Evolutionary conservation across 192 early-diverging fungal genomes (phyloP), one percentile per base, ranked within the genome.

Genomic region (Backusella sp.): DNA sequence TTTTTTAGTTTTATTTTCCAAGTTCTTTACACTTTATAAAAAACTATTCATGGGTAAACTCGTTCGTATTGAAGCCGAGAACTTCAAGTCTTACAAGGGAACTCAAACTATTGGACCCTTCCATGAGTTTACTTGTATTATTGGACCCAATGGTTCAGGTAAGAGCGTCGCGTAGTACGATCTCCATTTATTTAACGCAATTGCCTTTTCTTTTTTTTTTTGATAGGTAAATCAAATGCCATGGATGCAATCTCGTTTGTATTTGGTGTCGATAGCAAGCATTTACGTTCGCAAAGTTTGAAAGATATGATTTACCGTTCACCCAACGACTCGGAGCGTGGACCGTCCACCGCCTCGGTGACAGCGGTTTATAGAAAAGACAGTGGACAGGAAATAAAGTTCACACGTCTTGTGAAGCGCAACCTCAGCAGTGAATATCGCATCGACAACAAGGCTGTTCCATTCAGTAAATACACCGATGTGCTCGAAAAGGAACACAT

Each of bases 191-290:
- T 36, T 71, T 42, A 12, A 59, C 37, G 28, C 17, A 30, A 8
- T 14, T 32, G 3, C 35, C 5, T 26, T 30, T 8, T 36, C 21
- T 35, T 30, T 72, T 71, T 26, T 71, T 26, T 26, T 67, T 59
- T 28, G 36, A 28, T 35, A 94, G 93, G 96, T 17, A 99, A 99
- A 83, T 98, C 96, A 21, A 99, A 99, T 79, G 86, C 99, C 23
- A 99, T 99, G 97, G 98, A 99, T 80, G 98, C 98, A 44, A 97
- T 99, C 78, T 94, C 92, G 35, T 99, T 99, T 88, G 98, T 99
- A 1, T 88, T 99, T 26, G 98, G 98, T 35, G 92, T 99, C 69
- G 92, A 96, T 65, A 96, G 96, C 5, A 69, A 88, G n/a, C 95
- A 98, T 46, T 84, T 99, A 73, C 92, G 98, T 8, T 98, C 96